phyloP scores from a whole-genome alignment of 2,329 filamentous ascomycete genomes.

The Elsinoe arachidis region DNA sequence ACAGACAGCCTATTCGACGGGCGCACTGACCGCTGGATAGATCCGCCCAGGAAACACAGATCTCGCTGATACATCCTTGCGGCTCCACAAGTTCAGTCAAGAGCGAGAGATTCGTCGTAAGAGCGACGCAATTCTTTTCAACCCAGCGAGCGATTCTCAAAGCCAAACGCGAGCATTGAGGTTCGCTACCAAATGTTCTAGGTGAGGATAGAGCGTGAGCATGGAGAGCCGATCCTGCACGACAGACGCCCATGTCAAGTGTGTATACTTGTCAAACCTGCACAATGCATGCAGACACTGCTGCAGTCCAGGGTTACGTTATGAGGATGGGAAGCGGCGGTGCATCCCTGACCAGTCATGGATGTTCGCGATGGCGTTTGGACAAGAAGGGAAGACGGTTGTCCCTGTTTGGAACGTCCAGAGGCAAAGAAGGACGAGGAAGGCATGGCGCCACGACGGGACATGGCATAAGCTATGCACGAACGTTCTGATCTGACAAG shows the following conservation, averaged over 20 bases:
- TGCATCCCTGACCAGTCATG: neutral
- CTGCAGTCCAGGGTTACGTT: neutral
- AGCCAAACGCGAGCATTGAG: no score
- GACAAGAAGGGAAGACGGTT: conserved; percentile 1
- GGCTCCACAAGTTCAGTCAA: neutral
- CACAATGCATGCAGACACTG: neutral
- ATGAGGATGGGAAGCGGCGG: neutral
- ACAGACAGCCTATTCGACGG: no score
- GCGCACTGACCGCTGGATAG: neutral
- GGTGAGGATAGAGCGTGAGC: neutral
- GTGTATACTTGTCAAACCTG: neutral
- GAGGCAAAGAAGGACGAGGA: neutral
- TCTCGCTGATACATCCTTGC: neutral
- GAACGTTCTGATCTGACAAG: conserved; percentile 9
- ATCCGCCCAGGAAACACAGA: neutral
- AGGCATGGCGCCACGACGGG: neutral
- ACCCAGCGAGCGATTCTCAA: no score
- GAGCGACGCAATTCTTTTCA: no score
- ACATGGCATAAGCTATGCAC: neutral
- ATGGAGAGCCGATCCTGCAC: neutral
- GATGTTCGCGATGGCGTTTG: neutral
- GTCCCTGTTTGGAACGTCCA: neutral
- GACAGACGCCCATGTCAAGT: neutral
- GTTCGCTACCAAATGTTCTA: no score
- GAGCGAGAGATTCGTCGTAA: neutral